A percentile compares a stretch with the other conserved stretches of the same genome.
These are phyloP conservation scores for Blastobotrys arbuscula DNA, from an alignment of 1,139 yeast species.

Conservation along the genomic window DNA sequence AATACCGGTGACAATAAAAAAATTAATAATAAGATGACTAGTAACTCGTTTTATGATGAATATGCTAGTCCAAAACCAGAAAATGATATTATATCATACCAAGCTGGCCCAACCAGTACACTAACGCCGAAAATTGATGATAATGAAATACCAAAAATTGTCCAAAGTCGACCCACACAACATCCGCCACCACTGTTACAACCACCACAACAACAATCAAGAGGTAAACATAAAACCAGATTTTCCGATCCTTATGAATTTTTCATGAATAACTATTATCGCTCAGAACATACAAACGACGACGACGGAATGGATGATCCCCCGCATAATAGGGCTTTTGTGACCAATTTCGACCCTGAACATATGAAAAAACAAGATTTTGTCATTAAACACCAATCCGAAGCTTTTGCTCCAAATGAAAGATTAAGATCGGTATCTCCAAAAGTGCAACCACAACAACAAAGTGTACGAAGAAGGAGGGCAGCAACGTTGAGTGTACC, in stretches of 20 bases:
- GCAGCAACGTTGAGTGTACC: not conserved
- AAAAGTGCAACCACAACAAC: not conserved
- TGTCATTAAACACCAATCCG: not conserved
- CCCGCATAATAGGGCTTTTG: not conserved
- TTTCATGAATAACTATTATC: constrained; percentile 8
- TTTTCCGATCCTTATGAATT: constrained; percentile 7
- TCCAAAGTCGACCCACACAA: not conserved
- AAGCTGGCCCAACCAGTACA: constrained; percentile 7
- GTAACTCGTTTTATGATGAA: not conserved
- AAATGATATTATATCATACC: constrained; percentile 1
- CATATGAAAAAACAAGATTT: not conserved
- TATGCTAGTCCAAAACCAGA: not conserved
- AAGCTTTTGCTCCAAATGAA: not conserved
- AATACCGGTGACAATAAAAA: not conserved
- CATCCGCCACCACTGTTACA: too few species aligned
- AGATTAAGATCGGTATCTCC: constrained; percentile 3
- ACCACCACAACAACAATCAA: too few species aligned
- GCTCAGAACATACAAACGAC: not conserved
- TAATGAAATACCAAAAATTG: not conserved
- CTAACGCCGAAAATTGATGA: not conserved
- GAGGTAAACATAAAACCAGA: constrained; percentile 2
- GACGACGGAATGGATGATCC: not conserved
- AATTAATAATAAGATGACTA: not conserved
- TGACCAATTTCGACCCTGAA: not conserved
- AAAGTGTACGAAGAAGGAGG: not conserved